phyloP scores from a whole-genome alignment of 257 asterid species.

The Solanum chmielewskii region DNA sequence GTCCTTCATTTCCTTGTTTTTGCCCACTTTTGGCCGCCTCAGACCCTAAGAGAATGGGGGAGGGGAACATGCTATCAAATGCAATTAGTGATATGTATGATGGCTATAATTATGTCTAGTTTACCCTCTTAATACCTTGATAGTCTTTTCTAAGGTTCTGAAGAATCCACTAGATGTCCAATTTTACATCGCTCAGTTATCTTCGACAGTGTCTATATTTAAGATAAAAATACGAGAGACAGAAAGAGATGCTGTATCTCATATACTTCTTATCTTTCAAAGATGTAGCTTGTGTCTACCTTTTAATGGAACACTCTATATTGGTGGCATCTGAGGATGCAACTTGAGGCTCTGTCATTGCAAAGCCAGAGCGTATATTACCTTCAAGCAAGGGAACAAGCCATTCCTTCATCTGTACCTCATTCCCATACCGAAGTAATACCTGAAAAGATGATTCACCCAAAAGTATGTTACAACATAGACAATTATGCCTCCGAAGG shows the following conservation, averaged over 20 bases:
- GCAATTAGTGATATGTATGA: not conserved
- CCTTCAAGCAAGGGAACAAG: constrained; percentile 92
- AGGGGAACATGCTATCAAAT: not conserved
- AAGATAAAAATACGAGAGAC: not conserved
- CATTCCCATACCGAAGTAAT: constrained; percentile 79
- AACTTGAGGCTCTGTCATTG: constrained; percentile 98
- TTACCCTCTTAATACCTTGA: not conserved
- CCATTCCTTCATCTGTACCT: constrained; percentile 71
- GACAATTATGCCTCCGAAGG: not conserved
- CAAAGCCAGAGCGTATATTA: constrained; percentile 82
- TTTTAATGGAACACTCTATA: constrained; percentile 85
- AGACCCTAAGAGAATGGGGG: not conserved
- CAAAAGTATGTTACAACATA: not conserved
- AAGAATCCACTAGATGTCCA: not conserved
- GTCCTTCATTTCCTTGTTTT: not conserved
- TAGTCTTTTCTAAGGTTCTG: not conserved
- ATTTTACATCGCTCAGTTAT: not conserved
- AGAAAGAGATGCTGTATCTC: not conserved
- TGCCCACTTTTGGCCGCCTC: not conserved
- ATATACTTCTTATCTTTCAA: not conserved
- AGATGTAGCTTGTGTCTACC: constrained; percentile 25
- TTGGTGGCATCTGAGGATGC: constrained; percentile 98
- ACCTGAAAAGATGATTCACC: constrained; percentile 33
- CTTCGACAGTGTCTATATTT: not conserved
- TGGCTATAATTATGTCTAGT: not conserved